Evolutionary conservation across 2,329 filamentous ascomycete species (phyloP), one percentile per base, ranked within the genome.

Genomic region (Alternaria brassicicola): DNA sequence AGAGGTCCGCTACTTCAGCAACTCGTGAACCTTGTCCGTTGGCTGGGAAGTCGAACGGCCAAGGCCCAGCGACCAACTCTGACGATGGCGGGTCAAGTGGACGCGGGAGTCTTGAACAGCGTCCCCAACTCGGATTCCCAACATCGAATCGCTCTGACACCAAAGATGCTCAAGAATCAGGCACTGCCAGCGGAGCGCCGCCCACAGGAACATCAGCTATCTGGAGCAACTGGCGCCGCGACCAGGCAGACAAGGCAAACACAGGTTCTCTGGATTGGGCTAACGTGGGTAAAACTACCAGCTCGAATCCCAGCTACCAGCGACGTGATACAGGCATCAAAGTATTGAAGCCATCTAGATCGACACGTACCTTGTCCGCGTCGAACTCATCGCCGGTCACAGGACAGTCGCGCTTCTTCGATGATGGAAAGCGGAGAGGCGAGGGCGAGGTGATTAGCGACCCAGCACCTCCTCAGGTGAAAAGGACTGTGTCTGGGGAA

Each of bases 291-390:
- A 83, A 83, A 52, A 76, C 86, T 64, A 70, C 80, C 13, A 88
- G 87, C 67, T 75, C 78, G 23, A 88, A 88, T 23, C 55, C 65
- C n/a, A 61, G 88, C 25, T 92, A 92, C 72, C 89, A 92, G 72
- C 89, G 67, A 82, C 88, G 64, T 78, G 87, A 72, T 82, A 86
- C 90, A 48, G 88, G 88, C 49, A 98, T 98, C 90, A 98, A 97
- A 80, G 89, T 97, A 2, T 82, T 98, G 51, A 92, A 93, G 71
- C 88, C 94, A 1, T 85, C 84, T 55, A 95, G 92, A 74, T 83
- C 88, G 6, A 78, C 80, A 25, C 85, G 88, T 13, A 78, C 79
- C 1, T 64, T 79, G 3, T 82, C 82, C 7, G 65, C 67, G 3
- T 70, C 67, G 10, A 63, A 60, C 13, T 58, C 66, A n/a, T 65